phyloP scores from a whole-genome alignment of 208 protist species.

The Trypanosoma brucei region DNA sequence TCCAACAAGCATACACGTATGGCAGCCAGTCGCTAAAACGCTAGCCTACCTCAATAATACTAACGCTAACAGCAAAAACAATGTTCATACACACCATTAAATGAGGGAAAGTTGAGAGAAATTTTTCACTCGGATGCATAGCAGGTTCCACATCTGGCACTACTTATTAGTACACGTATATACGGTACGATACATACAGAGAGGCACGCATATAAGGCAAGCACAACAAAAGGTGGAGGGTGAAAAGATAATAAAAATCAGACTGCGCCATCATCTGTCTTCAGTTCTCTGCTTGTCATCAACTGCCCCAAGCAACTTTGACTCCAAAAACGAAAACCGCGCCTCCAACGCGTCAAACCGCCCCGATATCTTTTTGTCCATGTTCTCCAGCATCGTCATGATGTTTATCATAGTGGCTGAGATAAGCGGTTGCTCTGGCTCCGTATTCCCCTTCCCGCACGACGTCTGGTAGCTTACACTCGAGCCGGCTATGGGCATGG shows the following conservation, averaged over 20 bases:
- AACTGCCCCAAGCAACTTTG: constrained; percentile 2
- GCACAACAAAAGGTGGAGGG: no score
- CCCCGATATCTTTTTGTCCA: constrained; percentile 16
- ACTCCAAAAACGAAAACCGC: constrained; percentile 12
- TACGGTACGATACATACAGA: no score
- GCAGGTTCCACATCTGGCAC: no score
- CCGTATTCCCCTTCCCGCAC: neutral
- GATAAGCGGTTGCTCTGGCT: constrained; percentile 17
- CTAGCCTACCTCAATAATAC: neutral
- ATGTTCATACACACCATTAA: no score
- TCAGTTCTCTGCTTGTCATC: neutral
- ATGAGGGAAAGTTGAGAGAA: neutral
- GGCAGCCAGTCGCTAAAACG: no score
- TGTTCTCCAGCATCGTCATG: constrained; percentile 5
- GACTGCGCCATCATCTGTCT: constrained; percentile 1
- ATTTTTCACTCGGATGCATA: neutral
- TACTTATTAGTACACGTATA: no score
- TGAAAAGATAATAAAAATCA: constrained; percentile 5
- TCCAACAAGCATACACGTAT: neutral
- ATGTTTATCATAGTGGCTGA: constrained; percentile 7
- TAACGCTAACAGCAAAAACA: constrained; percentile 7
- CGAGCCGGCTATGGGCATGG: constrained; percentile 30
- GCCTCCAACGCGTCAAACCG: constrained; percentile 15
- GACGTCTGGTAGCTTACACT: constrained; percentile 27
- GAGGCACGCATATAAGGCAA: constrained; percentile 1